phyloP scores from a whole-genome alignment of 441 rosid species.

The Corymbia calophylla region DNA sequence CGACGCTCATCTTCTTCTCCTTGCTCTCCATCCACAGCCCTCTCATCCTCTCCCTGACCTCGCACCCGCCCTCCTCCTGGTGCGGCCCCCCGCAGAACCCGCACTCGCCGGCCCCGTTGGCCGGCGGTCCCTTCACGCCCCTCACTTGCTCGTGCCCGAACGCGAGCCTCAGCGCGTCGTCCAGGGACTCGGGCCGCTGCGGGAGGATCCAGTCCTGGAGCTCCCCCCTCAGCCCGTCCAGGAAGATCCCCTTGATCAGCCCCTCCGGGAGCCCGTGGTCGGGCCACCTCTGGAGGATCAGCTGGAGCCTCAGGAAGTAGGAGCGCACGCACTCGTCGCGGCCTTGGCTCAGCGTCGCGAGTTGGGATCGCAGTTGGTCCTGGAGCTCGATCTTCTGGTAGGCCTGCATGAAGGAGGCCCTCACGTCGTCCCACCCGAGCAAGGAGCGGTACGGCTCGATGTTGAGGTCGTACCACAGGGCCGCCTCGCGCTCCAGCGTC shows the following conservation, averaged over 20 bases:
- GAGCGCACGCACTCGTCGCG: conserved; percentile 21
- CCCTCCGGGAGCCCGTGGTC: conserved; percentile 15
- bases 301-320: conserved; percentile 27
- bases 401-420: conserved; percentile 21
- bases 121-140: not conserved
- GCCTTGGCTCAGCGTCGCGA: conserved; percentile 17
- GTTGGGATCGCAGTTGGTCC: conserved; percentile 14
- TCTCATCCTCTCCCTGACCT: conserved; percentile 11
- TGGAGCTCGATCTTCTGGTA: conserved; percentile 2
- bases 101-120: not conserved
- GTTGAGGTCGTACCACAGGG: conserved; percentile 32
- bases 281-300: conserved; percentile 24
- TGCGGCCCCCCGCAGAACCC: conserved; percentile 20
- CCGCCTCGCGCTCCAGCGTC: conserved; percentile 32
- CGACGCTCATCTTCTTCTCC: not conserved
- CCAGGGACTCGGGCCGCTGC: conserved; percentile 16
- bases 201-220: conserved; percentile 18
- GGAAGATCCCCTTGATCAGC: conserved; percentile 19
- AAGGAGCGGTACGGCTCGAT: conserved; percentile 21
- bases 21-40: conserved; percentile 13
- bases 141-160: conserved; percentile 22
- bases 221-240: conserved; percentile 18
- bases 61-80: conserved; percentile 13
- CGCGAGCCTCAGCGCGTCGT: conserved; percentile 24
- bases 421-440: conserved; percentile 25